phyloP scores from a whole-genome alignment of 2,329 filamentous ascomycete genomes.

The Calonectria hawksworthii region DNA sequence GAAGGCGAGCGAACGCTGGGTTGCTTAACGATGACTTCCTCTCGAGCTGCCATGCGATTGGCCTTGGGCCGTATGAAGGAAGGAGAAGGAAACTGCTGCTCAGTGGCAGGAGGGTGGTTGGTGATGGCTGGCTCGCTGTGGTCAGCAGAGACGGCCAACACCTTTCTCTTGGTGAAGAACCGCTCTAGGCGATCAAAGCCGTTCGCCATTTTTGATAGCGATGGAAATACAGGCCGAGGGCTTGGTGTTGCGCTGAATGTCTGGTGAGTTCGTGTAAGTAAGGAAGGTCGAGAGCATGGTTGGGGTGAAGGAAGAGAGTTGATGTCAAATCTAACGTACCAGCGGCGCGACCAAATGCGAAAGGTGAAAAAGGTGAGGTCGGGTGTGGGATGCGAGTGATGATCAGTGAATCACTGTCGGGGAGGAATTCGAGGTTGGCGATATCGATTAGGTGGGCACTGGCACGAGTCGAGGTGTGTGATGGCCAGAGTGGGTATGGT shows the following conservation, averaged over 20 bases:
- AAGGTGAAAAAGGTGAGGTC: constrained; percentile 22
- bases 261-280: constrained; percentile 42
- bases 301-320: constrained; percentile 23
- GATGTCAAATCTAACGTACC: constrained; percentile 37
- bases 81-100: constrained; percentile 62
- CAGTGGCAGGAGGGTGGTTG: constrained; percentile 39
- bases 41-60: constrained; percentile 69
- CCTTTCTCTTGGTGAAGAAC: constrained; percentile 63
- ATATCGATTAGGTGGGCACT: constrained; percentile 31
- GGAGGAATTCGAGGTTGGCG: constrained; percentile 34
- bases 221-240: constrained; percentile 34
- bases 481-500: constrained; percentile 39
- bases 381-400: constrained; percentile 25
- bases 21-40: constrained; percentile 57
- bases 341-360: constrained; percentile 21
- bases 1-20: constrained; percentile 48
- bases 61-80: constrained; percentile 70
- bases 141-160: constrained; percentile 42
- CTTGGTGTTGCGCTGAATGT: constrained; percentile 40
- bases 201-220: constrained; percentile 58
- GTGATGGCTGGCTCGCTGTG: constrained; percentile 41
- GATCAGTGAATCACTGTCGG: constrained; percentile 38
- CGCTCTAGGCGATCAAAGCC: constrained; percentile 65
- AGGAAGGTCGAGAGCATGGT: constrained; percentile 19
- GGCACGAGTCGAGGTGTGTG: constrained; percentile 20